A percentile compares a stretch with the other conserved stretches of the same genome.
phyloP scores from a whole-genome alignment of 2,329 filamentous ascomycete genomes.

The Alternaria arbusti region DNA sequence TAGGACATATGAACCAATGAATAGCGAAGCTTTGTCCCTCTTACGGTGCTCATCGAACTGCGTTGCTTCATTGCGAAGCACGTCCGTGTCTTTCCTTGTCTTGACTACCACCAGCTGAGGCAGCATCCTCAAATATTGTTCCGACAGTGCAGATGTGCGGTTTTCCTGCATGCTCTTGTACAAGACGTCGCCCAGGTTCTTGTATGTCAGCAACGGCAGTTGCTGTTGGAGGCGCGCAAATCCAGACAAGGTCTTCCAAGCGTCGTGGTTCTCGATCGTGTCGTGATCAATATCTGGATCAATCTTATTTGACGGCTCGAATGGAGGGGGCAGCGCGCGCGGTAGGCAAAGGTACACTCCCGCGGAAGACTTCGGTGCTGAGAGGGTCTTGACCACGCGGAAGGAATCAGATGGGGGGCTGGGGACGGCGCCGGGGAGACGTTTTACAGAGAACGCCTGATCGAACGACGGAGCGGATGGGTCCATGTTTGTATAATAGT shows the following conservation, averaged over 20 bases:
- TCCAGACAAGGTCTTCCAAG: neutral
- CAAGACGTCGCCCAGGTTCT: neutral
- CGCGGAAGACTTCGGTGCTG: neutral
- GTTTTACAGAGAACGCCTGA: neutral
- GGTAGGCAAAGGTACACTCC: conserved; percentile 13
- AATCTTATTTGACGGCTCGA: neutral
- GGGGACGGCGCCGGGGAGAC: neutral
- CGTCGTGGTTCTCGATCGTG: neutral
- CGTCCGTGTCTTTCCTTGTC: neutral
- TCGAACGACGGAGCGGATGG: neutral
- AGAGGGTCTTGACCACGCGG: conserved; percentile 8
- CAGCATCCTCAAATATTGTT: neutral
- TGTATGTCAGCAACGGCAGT: neutral
- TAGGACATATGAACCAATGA: neutral
- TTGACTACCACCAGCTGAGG: conserved; percentile 9
- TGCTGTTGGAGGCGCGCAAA: neutral
- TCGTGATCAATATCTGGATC: neutral
- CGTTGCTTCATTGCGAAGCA: neutral
- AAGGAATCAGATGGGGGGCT: conserved; percentile 11
- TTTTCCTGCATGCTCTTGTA: neutral
- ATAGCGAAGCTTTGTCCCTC: neutral
- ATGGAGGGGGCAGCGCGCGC: neutral
- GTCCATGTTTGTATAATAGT: neutral
- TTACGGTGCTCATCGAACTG: neutral
- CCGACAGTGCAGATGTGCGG: neutral